Evolutionary conservation across 2,329 filamentous ascomycete genomes (phyloP).

Genomic region (Akanthomyces dipterigenus): DNA sequence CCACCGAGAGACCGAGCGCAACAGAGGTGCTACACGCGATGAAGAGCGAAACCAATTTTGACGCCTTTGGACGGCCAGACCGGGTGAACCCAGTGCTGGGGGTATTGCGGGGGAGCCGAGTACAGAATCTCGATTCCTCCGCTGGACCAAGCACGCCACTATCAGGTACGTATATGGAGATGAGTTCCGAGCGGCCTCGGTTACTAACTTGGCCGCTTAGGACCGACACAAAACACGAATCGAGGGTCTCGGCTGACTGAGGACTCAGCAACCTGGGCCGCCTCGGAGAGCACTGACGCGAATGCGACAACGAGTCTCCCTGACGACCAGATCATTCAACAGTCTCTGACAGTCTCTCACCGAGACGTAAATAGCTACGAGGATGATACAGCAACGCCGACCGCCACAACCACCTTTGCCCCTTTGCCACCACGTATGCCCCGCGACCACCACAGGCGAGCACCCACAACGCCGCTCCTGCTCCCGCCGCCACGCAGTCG

Average conservation of each 20-base stretch:
- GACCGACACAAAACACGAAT: slow-evolving; percentile 11
- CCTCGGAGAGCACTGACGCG: neutral
- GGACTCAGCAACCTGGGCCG: neutral
- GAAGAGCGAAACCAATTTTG: slow-evolving; percentile 54
- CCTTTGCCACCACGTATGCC: neutral
- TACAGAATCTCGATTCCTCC: slow-evolving; percentile 52
- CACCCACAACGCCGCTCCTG: slow-evolving; percentile 34
- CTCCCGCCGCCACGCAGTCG: slow-evolving; percentile 41
- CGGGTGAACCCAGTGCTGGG: slow-evolving; percentile 31
- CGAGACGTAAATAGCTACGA: neutral
- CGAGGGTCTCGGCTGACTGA: slow-evolving; percentile 18
- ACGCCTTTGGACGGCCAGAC: slow-evolving; percentile 32
- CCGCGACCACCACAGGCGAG: neutral
- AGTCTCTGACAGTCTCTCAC: slow-evolving; percentile 8
- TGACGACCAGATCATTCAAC: neutral
- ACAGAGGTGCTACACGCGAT: slow-evolving; percentile 78
- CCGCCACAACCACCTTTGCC: neutral
- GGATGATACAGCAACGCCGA: neutral
- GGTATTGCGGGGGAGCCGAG: slow-evolving; percentile 35
- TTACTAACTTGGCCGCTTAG: neutral
- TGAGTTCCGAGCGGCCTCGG: neutral
- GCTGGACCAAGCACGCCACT: slow-evolving; percentile 42
- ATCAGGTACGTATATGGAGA: slow-evolving; percentile 27
- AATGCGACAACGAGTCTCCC: neutral
- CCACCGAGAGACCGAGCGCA: slow-evolving; percentile 71